Evolutionary conservation across 257 asterid genomes (phyloP).

Genomic region (Capsicum pubescens): DNA sequence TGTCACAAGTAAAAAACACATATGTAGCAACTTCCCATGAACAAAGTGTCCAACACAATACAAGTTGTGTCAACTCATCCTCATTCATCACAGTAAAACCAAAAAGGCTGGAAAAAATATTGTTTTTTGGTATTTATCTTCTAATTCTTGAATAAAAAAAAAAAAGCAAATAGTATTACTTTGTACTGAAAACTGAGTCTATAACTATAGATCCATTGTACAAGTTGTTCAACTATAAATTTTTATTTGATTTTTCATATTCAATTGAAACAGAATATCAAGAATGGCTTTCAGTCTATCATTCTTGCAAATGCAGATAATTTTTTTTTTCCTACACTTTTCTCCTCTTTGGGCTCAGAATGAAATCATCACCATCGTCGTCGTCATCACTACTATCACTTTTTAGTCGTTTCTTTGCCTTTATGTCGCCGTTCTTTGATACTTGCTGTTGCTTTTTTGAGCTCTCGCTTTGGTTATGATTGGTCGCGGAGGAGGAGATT

Average conservation of each 20-base stretch:
- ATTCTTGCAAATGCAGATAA: neutral
- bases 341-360: constrained; percentile 69
- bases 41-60: too few species aligned
- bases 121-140: too few species aligned
- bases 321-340: constrained; percentile 48
- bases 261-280: constrained; percentile 7
- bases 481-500: constrained; percentile 48
- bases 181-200: neutral
- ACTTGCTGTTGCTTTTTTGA: constrained; percentile 54
- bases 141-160: too few species aligned
- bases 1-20: too few species aligned
- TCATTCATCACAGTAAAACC: too few species aligned
- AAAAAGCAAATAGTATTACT: constrained; percentile 10
- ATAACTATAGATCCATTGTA: neutral
- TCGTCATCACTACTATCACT: too few species aligned
- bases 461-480: constrained; percentile 46
- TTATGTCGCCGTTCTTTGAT: constrained; percentile 64
- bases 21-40: too few species aligned
- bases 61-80: too few species aligned
- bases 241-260: neutral
- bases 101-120: too few species aligned
- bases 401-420: constrained; percentile 59
- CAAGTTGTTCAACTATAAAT: neutral
- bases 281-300: neutral
- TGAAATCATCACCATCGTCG: constrained; percentile 69